Evolutionary conservation across 768 basidiomycete species (phyloP).

Genomic region (Russula sp.): DNA sequence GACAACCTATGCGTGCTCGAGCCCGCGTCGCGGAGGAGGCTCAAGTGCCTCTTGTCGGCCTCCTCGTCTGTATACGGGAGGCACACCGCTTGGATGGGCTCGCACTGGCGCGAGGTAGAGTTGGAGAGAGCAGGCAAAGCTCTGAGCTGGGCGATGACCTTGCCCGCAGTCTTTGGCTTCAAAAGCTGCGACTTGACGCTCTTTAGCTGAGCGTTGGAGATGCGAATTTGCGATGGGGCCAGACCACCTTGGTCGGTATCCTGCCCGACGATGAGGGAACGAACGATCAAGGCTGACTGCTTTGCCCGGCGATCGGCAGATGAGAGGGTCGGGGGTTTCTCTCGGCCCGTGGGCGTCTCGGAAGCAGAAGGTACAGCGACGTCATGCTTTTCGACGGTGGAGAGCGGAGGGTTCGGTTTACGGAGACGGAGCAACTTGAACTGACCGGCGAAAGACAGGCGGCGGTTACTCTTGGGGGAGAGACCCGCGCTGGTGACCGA

Average conservation of each 20-base stretch:
- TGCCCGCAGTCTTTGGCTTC: constrained; percentile 59
- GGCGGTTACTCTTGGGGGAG: background rate
- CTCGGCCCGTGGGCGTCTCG: background rate
- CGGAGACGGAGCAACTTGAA: constrained; percentile 8
- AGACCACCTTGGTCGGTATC: constrained; percentile 7
- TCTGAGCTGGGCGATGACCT: constrained; percentile 64
- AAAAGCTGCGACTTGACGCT: constrained; percentile 64
- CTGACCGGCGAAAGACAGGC: constrained; percentile 9
- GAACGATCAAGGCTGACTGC: constrained; percentile 54
- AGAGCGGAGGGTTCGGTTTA: background rate
- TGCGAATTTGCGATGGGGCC: constrained; percentile 30
- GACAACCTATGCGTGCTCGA: constrained; percentile 18
- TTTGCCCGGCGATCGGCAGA: constrained; percentile 56
- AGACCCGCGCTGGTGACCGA: too few relatives aligned
- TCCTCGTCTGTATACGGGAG: constrained; percentile 57
- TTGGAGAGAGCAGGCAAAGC: constrained; percentile 44
- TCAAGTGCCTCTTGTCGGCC: constrained; percentile 52
- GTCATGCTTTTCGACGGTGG: background rate
- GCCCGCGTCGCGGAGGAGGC: constrained; percentile 31
- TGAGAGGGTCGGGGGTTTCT: constrained; percentile 21
- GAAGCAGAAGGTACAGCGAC: background rate
- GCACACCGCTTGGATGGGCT: constrained; percentile 75
- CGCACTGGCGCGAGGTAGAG: constrained; percentile 24
- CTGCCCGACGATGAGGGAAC: constrained; percentile 60
- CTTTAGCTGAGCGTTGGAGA: constrained; percentile 46